Base-by-base conservation (phyloP, 2,329 filamentous ascomycete species). In the Teratosphaeria pseudoeucalypti region DNA sequence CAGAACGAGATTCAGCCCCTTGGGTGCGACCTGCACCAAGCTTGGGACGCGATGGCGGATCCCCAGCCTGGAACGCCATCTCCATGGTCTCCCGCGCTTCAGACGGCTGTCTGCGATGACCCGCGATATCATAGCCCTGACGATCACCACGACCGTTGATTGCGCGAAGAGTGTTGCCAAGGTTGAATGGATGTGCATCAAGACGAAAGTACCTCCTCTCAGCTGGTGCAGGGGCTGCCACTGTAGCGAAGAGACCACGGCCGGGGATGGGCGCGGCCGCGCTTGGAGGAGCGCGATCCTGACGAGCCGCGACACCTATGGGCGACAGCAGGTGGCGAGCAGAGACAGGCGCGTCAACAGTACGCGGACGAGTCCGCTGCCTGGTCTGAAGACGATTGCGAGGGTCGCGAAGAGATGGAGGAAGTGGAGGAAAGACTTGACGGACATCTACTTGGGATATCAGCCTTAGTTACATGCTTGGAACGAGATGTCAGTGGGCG, bases 131-230 rank as follows among this genome's bases (percentile, higher is more conserved):
- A 16, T 43, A 5, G 11, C 37, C 6, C 11, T 43, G 37, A 43
- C 37, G 9, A 43, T 14, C 37, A 6, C 43, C 43, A 49, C 16
- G 43, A 23, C 29, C 52, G 37, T 63, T 61, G 56, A 64, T 61
- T 14, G 57, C 58, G 12, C 62, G 63, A 34, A 66, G 58, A 5
- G 66, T 66, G 32, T 60, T 61, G 14, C 60, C 59, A 19, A 66
- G 63, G 11, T 65, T 59, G 55, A 67, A 68, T 9, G 67, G 67
- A 55, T 67, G 66, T 29, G 63, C 56, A 34, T n/a, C 10, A 29
- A 56, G 54, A 37, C n/a, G 16, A 11, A 12, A 39, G 23, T 16
- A 19, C 1, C 11, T 39, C 11, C 19, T 26, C 4, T 23, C n/a
- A 9, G 27, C 16, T 34, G 19, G 49, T 26, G 34, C 7, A 52